These are phyloP conservation scores for Ligustrum vulgare DNA, from an alignment of 257 asterid genomes.

Conservation along the genomic window DNA sequence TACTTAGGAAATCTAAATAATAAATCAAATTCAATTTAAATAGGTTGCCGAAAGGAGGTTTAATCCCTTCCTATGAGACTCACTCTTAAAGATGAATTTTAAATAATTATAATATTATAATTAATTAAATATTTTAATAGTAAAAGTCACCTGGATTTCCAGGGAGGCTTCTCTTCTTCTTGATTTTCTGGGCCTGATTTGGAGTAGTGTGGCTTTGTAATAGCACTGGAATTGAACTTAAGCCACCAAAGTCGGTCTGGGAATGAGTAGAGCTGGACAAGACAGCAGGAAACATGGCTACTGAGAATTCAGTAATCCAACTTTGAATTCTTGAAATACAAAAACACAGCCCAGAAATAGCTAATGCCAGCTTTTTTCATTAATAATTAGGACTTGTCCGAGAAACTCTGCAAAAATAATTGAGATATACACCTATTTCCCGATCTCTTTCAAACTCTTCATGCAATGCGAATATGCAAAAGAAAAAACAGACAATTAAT, in stretches of 20 bases:
- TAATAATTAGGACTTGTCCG: too few species aligned
- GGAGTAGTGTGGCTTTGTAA: conserved; percentile 15
- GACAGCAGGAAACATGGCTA: conserved; percentile 49
- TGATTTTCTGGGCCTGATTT: conserved; percentile 36
- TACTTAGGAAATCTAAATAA: too few species aligned
- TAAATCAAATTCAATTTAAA: too few species aligned
- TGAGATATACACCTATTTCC: conserved; percentile 24
- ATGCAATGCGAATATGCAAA: conserved; percentile 22
- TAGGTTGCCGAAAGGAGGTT: too few species aligned
- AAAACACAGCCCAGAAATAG: too few species aligned
- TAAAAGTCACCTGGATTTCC: conserved; percentile 71
- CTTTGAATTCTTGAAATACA: conserved; percentile 9
- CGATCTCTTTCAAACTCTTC: conserved; percentile 16
- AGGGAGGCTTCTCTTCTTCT: conserved; percentile 80
- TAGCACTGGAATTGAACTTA: conserved; percentile 37
- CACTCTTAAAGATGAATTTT: too few species aligned
- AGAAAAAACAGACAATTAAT: too few species aligned
- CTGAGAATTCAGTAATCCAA: conserved; percentile 11
- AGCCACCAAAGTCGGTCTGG: conserved; percentile 40
- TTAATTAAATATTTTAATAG: too few species aligned
- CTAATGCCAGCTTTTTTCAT: too few species aligned
- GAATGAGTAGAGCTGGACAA: conserved; percentile 40
- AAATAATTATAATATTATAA: too few species aligned
- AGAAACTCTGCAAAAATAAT: conserved; percentile 19
- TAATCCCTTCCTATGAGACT: neutral